phyloP scores from a whole-genome alignment of 1,139 yeast species.

The Saccharomyces uvarum region DNA sequence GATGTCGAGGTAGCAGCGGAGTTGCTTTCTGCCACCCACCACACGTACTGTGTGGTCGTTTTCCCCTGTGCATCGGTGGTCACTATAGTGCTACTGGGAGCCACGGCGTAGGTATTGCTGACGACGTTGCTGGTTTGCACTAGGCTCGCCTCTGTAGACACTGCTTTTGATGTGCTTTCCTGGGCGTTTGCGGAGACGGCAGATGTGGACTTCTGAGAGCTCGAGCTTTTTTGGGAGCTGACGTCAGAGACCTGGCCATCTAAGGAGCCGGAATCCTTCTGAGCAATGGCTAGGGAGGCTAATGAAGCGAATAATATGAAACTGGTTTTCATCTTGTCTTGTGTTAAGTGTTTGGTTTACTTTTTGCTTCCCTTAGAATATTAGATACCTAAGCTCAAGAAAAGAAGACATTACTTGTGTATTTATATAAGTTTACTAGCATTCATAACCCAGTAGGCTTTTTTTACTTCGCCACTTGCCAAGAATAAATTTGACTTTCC shows the following conservation, averaged over 20 bases:
- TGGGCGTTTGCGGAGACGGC: neutral
- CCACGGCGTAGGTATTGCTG: conserved; percentile 11
- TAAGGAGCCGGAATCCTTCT: neutral
- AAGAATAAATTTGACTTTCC: neutral
- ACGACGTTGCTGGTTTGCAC: neutral
- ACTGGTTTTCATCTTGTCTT: conserved; percentile 3
- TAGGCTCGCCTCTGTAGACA: neutral
- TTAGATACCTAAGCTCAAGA: neutral
- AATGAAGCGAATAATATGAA: conserved; percentile 2
- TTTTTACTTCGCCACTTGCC: neutral
- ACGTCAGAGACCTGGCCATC: conserved; percentile 1
- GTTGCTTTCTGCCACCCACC: conserved; percentile 16
- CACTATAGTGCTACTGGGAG: conserved; percentile 18
- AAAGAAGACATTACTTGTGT: neutral
- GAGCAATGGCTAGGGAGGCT: neutral
- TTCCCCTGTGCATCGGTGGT: conserved; percentile 21
- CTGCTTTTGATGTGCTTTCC: neutral
- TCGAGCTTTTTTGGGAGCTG: neutral
- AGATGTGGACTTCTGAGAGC: neutral
- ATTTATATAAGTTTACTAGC: neutral
- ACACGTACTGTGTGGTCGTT: conserved; percentile 18
- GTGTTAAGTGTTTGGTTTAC: neutral
- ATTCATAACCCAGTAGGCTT: neutral
- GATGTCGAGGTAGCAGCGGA: conserved; percentile 7
- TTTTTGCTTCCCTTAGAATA: neutral